Evolutionary conservation across 176 grass and related monocot genomes (phyloP).

Genomic region (Bolboschoenus planiculmis): DNA sequence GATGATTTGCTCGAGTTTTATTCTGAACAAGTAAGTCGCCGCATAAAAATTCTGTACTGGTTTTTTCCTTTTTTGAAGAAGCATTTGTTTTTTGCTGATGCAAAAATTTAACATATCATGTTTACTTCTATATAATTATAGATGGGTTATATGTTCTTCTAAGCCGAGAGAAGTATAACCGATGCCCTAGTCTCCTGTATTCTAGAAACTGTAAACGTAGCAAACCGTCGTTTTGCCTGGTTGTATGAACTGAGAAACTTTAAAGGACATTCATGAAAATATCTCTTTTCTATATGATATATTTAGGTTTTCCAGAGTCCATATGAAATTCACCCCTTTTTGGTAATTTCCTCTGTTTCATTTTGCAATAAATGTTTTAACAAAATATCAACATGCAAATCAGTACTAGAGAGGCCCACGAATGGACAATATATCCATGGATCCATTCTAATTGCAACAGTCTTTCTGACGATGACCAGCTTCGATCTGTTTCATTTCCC

Average conservation of each 20-base stretch:
- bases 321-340: neutral
- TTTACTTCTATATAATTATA: neutral
- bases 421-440: conserved; percentile 99
- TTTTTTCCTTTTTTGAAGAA: conserved; percentile 9
- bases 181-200: neutral
- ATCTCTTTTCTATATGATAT: conserved; percentile 2
- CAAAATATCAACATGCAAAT: conserved; percentile 12
- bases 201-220: too few relatives aligned
- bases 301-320: neutral
- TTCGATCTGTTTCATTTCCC: conserved; percentile 85
- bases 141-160: neutral
- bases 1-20: conserved; percentile 98
- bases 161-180: neutral
- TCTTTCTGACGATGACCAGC: conserved; percentile 83
- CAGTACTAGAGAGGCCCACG: conserved; percentile 60
- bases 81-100: neutral
- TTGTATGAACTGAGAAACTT: neutral
- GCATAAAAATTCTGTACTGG: neutral
- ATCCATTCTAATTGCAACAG: conserved; percentile 98
- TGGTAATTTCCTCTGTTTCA: neutral
- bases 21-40: conserved; percentile 79
- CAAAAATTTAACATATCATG: neutral
- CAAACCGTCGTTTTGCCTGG: neutral
- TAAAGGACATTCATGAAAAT: conserved; percentile 7
- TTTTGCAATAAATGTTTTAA: neutral